These are phyloP conservation scores for Solanum chiquidenum DNA, from an alignment of 257 asterid genomes.

Conservation along the genomic window DNA sequence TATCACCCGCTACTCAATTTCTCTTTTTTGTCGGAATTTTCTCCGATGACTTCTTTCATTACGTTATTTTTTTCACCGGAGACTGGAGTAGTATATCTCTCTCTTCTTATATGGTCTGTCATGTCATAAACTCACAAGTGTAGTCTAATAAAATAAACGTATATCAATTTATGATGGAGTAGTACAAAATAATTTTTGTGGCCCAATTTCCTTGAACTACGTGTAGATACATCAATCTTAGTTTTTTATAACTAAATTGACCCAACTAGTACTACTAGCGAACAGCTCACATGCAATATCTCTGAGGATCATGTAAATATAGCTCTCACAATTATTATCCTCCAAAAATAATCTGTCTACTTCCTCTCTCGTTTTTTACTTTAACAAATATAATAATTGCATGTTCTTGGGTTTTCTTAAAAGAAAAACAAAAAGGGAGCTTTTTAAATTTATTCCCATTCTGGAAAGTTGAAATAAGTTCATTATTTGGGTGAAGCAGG, in stretches of 20 bases:
- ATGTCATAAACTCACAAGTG: neutral
- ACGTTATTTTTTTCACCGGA: neutral
- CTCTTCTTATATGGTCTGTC: neutral
- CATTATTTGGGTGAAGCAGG: neutral
- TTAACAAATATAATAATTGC: neutral
- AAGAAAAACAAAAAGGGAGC: neutral
- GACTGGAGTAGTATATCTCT: neutral
- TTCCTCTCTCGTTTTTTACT: neutral
- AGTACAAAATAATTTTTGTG: neutral
- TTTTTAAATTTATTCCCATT: neutral
- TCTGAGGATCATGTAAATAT: neutral
- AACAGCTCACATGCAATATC: neutral
- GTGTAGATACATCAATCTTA: neutral
- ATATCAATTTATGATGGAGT: neutral
- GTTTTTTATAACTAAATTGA: neutral
- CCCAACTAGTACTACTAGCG: neutral
- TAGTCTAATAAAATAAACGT: too few species aligned
- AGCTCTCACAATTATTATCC: neutral
- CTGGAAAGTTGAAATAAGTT: neutral
- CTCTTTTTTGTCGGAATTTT: neutral
- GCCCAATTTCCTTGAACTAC: neutral
- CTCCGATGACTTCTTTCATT: neutral
- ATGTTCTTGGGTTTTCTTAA: neutral
- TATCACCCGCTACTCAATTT: neutral
- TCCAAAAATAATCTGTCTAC: neutral